Conservation (phyloP, 2,329 filamentous ascomycete genomes). For the Ophiostoma tasmaniense region DNA sequence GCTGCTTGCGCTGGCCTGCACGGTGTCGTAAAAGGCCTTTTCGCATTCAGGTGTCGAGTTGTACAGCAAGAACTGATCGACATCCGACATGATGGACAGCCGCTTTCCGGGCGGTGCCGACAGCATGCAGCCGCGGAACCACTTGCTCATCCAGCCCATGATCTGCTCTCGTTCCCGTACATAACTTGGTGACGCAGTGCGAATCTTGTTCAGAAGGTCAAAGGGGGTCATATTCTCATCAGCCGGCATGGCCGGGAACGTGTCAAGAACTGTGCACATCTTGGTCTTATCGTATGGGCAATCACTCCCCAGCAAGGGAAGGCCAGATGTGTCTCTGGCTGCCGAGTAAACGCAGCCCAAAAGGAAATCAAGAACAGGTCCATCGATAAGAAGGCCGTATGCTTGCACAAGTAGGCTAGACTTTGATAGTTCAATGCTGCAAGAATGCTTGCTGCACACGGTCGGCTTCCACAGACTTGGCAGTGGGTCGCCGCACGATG, state of each 20-base stretch:
- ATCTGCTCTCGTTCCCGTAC: conserved; percentile 17
- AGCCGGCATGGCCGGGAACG: conserved; percentile 20
- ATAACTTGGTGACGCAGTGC: not conserved
- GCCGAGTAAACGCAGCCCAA: conserved; percentile 21
- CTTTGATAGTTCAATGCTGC: conserved; percentile 14
- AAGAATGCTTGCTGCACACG: conserved; percentile 17
- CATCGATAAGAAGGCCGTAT: conserved; percentile 21
- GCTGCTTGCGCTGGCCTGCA: not conserved
- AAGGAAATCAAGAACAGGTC: conserved; percentile 22
- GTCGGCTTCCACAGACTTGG: conserved; percentile 20
- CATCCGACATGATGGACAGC: conserved; percentile 21
- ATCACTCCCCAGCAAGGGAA: conserved; percentile 18
- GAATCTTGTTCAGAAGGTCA: conserved; percentile 20
- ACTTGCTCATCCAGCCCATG: conserved; percentile 22
- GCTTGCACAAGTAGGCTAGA: conserved; percentile 20
- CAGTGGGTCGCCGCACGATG: conserved; percentile 16
- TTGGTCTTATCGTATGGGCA: conserved; percentile 18
- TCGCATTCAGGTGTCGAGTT: conserved; percentile 22
- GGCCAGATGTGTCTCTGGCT: conserved; percentile 11
- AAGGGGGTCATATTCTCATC: conserved; percentile 11
- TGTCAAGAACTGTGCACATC: conserved; percentile 19
- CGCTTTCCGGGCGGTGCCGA: conserved; percentile 20
- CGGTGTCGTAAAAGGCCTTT: conserved; percentile 15
- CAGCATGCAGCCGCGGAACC: conserved; percentile 23
- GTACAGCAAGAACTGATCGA: conserved; percentile 22